phyloP scores from a whole-genome alignment of 257 asterid genomes.

The Fraxinus quadrangulata region DNA sequence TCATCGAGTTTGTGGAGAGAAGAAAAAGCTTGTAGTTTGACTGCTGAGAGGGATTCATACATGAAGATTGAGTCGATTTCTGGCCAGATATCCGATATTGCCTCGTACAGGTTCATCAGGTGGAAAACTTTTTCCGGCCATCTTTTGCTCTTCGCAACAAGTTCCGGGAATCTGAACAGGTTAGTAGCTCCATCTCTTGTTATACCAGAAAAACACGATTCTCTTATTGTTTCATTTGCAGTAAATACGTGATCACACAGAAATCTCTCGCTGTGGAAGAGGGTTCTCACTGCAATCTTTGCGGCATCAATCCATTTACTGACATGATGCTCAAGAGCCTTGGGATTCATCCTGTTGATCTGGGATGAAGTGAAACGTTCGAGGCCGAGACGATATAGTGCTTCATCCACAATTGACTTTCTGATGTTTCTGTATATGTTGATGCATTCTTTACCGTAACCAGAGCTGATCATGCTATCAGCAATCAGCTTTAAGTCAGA shows the following conservation, averaged over 20 bases:
- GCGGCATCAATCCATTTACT: constrained; percentile 51
- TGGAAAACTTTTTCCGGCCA: constrained; percentile 42
- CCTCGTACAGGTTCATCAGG: constrained; percentile 46
- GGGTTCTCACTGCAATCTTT: constrained; percentile 44
- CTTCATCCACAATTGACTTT: constrained; percentile 59
- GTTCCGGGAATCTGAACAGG: constrained; percentile 60
- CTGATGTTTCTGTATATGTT: constrained; percentile 50
- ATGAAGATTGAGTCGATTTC: constrained; percentile 62
- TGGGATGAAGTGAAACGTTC: constrained; percentile 37
- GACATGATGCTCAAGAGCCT: constrained; percentile 40
- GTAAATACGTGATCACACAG: constrained; percentile 63
- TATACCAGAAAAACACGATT: constrained; percentile 52
- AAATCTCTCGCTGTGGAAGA: constrained; percentile 56
- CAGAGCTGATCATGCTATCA: constrained; percentile 60
- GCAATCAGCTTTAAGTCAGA: constrained; percentile 59
- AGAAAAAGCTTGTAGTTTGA: constrained; percentile 56
- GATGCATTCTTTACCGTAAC: constrained; percentile 65
- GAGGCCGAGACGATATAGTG: constrained; percentile 51
- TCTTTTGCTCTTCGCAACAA: constrained; percentile 47
- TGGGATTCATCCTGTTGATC: constrained; percentile 42
- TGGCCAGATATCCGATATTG: constrained; percentile 49
- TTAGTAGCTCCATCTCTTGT: constrained; percentile 49
- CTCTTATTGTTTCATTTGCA: constrained; percentile 46
- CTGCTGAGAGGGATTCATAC: constrained; percentile 41
- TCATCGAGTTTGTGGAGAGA: constrained; percentile 47